Evolutionary conservation across 768 basidiomycete genomes (phyloP).

Genomic region (Lactifluus rugatus): DNA sequence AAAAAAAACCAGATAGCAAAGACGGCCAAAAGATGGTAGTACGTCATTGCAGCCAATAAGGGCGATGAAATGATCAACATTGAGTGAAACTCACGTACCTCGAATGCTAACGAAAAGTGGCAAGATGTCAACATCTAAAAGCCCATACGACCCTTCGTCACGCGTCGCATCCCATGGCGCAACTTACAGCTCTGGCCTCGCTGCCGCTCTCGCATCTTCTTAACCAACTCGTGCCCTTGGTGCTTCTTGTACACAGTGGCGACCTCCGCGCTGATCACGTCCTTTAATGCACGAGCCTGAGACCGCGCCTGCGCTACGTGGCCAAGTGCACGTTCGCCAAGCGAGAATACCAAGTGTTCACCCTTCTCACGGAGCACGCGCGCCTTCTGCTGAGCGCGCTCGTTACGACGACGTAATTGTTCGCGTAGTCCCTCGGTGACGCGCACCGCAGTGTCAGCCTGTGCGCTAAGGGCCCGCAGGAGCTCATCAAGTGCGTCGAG

Average conservation of each 20-base stretch:
- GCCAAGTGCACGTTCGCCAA: conserved; percentile 22
- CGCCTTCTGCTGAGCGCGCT: conserved; percentile 24
- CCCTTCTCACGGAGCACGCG: conserved; percentile 25
- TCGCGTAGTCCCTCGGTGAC: conserved; percentile 18
- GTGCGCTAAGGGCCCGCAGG: conserved; percentile 25
- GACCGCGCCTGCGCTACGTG: conserved; percentile 23
- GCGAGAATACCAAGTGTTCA: conserved; percentile 22
- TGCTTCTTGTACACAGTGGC: conserved; percentile 6
- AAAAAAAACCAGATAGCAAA: neutral
- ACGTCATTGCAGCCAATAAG: conserved; percentile 1
- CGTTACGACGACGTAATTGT: conserved; percentile 23
- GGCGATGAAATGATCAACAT: neutral
- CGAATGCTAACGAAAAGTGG: neutral
- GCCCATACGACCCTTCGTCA: conserved; percentile 9
- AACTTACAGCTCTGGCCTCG: conserved; percentile 14
- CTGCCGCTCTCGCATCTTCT: conserved; percentile 16
- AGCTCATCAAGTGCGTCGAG: conserved; percentile 52
- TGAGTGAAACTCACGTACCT: conserved; percentile 14
- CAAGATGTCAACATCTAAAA: conserved; percentile 1
- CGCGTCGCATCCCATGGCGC: conserved; percentile 1
- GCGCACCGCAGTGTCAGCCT: conserved; percentile 10
- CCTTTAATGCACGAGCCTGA: conserved; percentile 24
- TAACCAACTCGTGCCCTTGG: neutral
- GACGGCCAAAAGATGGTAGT: neutral
- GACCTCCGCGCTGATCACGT: conserved; percentile 13